Base-by-base conservation (phyloP, 331 rosid species). In the Rhamnella rubrinervis region DNA sequence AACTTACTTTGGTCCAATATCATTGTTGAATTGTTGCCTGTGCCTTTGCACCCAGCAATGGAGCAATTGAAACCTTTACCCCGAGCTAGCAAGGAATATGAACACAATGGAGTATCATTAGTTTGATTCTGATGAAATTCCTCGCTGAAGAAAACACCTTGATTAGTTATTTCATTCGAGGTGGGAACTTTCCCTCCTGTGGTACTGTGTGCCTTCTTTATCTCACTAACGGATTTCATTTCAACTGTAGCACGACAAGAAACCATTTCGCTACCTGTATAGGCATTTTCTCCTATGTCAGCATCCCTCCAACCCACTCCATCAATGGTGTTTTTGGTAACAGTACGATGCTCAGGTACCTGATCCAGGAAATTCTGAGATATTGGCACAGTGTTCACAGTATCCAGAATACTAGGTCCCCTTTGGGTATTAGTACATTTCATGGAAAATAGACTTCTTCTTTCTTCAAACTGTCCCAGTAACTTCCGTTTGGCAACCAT, bases 401-500 rank as follows among this genome's bases (percentile, higher is more conserved):
- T 7, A 46, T 41, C 74, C 41, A 2, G 52, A 66, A 65, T 56
- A 31, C 65, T 65, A 56, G 70, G 53, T 67, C 20, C 63, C 66
- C 47, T n/a, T 8, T 67, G 63, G 76, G 39, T 17, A 41, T 35
- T 20, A 44, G 57, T n/a, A 37, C 80, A 65, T 51, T 76, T 68
- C 53, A 72, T 73, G 46, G 55, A 80, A 58, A 68, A 68, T 46
- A 71, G 79, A 70, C 74, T 31, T 31, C 70, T 18, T 67, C 16
- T 62, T 57, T 72, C 51, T 16, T 11, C 11, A 55, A 18, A 53
- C 53, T 47, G 74, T 57, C 77, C 87, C 56, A 71, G 82, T 66
- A 85, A 53, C 70, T 85, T 89, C 80, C 60, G 78, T 75, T 65
- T 78, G 7, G 82, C 89, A 56, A 85, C 70, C 50, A 65, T 74